phyloP scores from a whole-genome alignment of 768 basidiomycete species.

The Phallus indusiatus region DNA sequence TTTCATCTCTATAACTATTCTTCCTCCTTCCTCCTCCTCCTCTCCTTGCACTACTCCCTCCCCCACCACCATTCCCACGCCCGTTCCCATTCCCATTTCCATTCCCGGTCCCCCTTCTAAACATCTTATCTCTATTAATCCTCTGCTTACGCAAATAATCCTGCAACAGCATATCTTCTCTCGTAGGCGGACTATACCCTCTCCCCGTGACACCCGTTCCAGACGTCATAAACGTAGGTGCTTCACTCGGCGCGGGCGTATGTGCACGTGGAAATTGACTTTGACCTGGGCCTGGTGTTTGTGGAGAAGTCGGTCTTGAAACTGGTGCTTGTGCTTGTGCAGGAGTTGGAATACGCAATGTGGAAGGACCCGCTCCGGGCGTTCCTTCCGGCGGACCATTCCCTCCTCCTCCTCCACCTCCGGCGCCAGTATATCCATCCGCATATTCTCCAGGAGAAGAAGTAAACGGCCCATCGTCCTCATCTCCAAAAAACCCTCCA shows the following conservation, averaged over 20 bases:
- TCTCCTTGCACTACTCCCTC: too few species aligned
- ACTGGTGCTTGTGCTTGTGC: neutral
- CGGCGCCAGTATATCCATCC: too few species aligned
- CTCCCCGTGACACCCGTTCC: neutral
- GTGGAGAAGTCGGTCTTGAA: too few species aligned
- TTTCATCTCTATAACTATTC: too few species aligned
- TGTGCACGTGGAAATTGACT: neutral
- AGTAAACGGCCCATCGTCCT: neutral
- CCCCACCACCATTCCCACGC: too few species aligned
- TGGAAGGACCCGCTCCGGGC: neutral
- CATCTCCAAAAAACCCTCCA: neutral
- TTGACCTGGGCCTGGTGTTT: neutral
- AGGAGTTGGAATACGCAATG: neutral
- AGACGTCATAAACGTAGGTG: neutral
- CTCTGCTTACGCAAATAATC: neutral
- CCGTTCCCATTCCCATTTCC: too few species aligned
- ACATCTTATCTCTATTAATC: neutral
- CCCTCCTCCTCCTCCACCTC: too few species aligned
- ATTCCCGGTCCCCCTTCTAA: neutral
- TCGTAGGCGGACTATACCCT: neutral
- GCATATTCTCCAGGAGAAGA: neutral
- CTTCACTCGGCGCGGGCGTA: neutral
- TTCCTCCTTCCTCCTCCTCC: too few species aligned
- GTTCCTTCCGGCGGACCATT: neutral
- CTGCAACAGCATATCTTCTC: neutral